Base-by-base conservation (phyloP, 2,329 filamentous ascomycete species). In the Hymenoscyphus fructigenus region DNA sequence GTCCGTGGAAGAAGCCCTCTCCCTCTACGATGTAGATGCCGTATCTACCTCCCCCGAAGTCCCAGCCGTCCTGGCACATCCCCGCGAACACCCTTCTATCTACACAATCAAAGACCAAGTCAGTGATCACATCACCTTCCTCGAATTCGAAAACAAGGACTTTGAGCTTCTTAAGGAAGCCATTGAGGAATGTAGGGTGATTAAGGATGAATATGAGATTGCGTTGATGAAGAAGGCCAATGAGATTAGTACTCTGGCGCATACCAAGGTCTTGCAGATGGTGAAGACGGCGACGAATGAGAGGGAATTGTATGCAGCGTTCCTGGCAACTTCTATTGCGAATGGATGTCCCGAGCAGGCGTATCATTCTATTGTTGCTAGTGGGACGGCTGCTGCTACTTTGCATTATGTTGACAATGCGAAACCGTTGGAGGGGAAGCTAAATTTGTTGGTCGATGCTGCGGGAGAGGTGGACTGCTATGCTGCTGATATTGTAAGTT, bases 321-420 rank as follows among this genome's bases (percentile, higher is more conserved):
- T 97, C 75, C 77, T 96, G 12, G 88, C 91, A 75, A 83, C 84
- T 34, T 96, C 91, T 76, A 85, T 95, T 66, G 84, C 88, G 60
- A 83, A 89, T 66, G 91, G 91, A 28, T 90, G 90, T 61, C 89
- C 88, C 75, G 88, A 95, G 72, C 92, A 96, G 81, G 89, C 94
- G 0, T 98, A 98, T 78, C 86, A 91, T 70, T 89, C 90, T 66
- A 97, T 98, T 73, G 88, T 95, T 20, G 94, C 92, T 0, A 86
- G 86, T 38, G 94, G 94, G 12, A 84, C 87, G 5, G 89, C 91
- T 17, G 93, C 91, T 0, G 91, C 93, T 5, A 95, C 92, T 1
- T 83, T 97, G 38, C 94, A 97, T 79, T 97, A 97, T 72, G 86
- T 92, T 28, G 86, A 89, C 74, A 96, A 96, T 76, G 83, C 93